Evolutionary conservation across 2,329 filamentous ascomycete species (phyloP).

Genomic region (Aspergillus pseudotamarii): DNA sequence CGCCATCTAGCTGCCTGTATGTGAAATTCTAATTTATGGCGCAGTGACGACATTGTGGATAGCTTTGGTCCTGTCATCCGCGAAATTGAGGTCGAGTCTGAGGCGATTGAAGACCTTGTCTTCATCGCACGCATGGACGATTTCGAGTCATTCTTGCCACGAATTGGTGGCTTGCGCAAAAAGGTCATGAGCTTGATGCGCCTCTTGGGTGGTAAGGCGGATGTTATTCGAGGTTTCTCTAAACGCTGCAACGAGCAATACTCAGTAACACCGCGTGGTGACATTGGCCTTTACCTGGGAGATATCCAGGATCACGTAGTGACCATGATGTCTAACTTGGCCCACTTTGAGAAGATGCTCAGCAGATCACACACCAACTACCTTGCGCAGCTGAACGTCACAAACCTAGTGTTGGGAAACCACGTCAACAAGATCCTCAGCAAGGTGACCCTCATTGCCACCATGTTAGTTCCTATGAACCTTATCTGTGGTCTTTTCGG

Average conservation of each 20-base stretch:
- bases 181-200: constrained; percentile 93
- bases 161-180: constrained; percentile 88
- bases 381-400: constrained; percentile 88
- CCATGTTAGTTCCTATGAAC: constrained; percentile 94
- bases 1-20: background rate
- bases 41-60: constrained; percentile 92
- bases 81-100: constrained; percentile 83
- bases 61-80: constrained; percentile 88
- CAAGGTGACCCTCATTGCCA: constrained; percentile 93
- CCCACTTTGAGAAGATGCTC: constrained; percentile 97
- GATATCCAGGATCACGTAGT: constrained; percentile 99
- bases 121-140: constrained; percentile 91
- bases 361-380: constrained; percentile 95
- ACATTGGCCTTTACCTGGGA: constrained; percentile 93
- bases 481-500: constrained; percentile 70
- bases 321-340: constrained; percentile 96
- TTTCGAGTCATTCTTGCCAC: constrained; percentile 81
- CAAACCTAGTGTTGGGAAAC: constrained; percentile 86
- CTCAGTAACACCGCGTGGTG: constrained; percentile 89
- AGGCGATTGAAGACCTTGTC: constrained; percentile 92
- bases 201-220: constrained; percentile 93
- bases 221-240: constrained; percentile 95
- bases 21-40: constrained; percentile 12
- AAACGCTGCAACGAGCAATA: constrained; percentile 99
- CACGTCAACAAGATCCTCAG: constrained; percentile 85